phyloP scores from a whole-genome alignment of 192 early-diverging fungal genomes.

The Coemansia sp. region DNA sequence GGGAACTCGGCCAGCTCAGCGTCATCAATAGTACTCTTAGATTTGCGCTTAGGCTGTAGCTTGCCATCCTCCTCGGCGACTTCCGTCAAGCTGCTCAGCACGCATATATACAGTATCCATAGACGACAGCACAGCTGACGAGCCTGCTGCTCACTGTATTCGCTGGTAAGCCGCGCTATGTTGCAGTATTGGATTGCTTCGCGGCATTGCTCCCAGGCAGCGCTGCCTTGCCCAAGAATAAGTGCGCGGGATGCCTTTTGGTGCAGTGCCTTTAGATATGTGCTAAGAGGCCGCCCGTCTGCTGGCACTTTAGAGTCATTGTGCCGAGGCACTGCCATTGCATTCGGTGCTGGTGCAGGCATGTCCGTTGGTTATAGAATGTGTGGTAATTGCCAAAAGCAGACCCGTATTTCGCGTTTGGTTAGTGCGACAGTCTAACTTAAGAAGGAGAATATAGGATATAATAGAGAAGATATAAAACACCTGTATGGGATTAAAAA shows the following conservation, averaged over 20 bases:
- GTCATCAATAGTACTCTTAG: background rate
- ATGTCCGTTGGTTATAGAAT: background rate
- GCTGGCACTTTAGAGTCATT: background rate
- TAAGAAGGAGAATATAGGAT: too few species aligned
- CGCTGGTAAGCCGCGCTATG: slow-evolving; percentile 31
- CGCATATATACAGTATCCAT: slow-evolving; percentile 55
- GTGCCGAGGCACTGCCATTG: background rate
- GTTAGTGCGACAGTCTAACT: background rate
- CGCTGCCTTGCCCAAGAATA: slow-evolving; percentile 37
- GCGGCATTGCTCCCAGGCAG: slow-evolving; percentile 37
- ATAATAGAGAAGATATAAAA: too few species aligned
- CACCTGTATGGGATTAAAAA: too few species aligned
- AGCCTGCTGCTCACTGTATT: slow-evolving; percentile 44
- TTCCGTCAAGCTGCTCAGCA: slow-evolving; percentile 48
- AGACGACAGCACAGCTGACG: slow-evolving; percentile 51
- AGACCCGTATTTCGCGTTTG: background rate
- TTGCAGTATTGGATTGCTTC: slow-evolving; percentile 42
- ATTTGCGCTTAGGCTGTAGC: slow-evolving; percentile 17
- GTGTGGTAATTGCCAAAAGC: background rate
- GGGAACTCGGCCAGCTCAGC: slow-evolving; percentile 21
- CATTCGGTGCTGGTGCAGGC: background rate
- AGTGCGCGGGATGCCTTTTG: slow-evolving; percentile 53
- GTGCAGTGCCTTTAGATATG: slow-evolving; percentile 37
- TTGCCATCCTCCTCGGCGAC: slow-evolving; percentile 35
- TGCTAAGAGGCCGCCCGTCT: slow-evolving; percentile 8